phyloP scores from a whole-genome alignment of 2,329 filamentous ascomycete species.

The Graphium sp. region DNA sequence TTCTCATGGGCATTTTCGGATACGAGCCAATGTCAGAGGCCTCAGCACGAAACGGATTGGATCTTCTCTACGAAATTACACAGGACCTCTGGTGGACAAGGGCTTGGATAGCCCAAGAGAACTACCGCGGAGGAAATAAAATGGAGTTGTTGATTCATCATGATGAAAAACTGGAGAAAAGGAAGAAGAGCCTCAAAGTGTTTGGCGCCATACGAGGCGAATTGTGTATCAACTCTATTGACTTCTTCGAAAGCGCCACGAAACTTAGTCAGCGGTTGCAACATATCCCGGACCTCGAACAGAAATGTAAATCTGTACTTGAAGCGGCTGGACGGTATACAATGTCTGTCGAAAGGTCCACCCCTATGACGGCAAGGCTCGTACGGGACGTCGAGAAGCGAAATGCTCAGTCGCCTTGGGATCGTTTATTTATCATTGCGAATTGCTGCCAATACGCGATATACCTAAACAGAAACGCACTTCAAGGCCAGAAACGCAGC shows the following conservation, averaged over 20 bases:
- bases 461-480: slow-evolving; percentile 8
- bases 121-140: slow-evolving; percentile 11
- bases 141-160: slow-evolving; percentile 14
- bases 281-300: too few relatives aligned
- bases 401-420: slow-evolving; percentile 9
- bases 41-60: slow-evolving; percentile 7
- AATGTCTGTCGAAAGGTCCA: slow-evolving; percentile 7
- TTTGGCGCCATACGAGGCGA: slow-evolving; percentile 9
- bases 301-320: too few relatives aligned
- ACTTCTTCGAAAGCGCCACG: slow-evolving; percentile 9
- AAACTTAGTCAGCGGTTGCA: too few relatives aligned
- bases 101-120: slow-evolving; percentile 17
- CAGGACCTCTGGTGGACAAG: slow-evolving; percentile 13
- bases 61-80: slow-evolving; percentile 10
- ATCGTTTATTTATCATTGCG: slow-evolving; percentile 13
- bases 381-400: slow-evolving; percentile 10
- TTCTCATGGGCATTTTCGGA: too few relatives aligned
- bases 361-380: slow-evolving; percentile 11
- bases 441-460: slow-evolving; percentile 15
- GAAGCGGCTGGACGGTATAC: slow-evolving; percentile 12
- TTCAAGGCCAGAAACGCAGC: slow-evolving; percentile 7
- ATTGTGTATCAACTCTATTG: slow-evolving; percentile 9
- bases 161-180: slow-evolving; percentile 5
- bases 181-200: slow-evolving; percentile 8
- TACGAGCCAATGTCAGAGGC: slow-evolving; percentile 6